Evolutionary conservation across 2,329 filamentous ascomycete genomes (phyloP), one percentile per base, ranked within the genome.

Genomic region (Pseudopithomyces maydicus): DNA sequence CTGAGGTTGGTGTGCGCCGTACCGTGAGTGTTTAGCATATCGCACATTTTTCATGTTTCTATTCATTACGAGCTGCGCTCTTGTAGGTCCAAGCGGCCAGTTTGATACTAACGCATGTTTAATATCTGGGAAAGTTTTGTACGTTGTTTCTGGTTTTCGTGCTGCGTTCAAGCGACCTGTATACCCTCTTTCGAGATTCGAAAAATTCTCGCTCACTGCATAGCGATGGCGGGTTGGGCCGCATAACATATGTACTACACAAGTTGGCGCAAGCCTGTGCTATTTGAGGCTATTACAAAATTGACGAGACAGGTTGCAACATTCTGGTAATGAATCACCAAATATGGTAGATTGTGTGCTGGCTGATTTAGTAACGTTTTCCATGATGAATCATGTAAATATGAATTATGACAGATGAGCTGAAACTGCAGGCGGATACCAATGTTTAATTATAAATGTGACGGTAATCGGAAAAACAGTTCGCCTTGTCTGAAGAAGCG

Each of bases 1-100:
- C 92, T 5, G 70, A 74, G 17, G 75, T 80, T 52, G 73, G 77
- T 12, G 73, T 78, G 17, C 66, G 81, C 57, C 72, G 81, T 36
- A 82, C 81, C 3, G 79, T 81, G 52, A 82, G 79, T 61, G 79
- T 83, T 10, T 83, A 65, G 38, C 38, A 15, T 41, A 8, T 10
- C 38, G 19, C 26, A 17, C 38, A 6, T 41, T 17, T 41, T 5
- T 19, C 19, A 22, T 11, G 77, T 26, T 26, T 62, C 59, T 45
- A 44, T 57, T 67, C 66, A 60, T 23, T 17, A 6, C n/a, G 71
- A 74, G 72, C 72, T 69, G 72, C 36, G 73, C 73, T 74, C 71
- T 44, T 35, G 51, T 47, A 45, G 69, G 67, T 69, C 70, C 45
- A 62, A 68, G 64, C 67, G 59, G 65, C 64, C 43, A 44, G 41